Evolutionary conservation across 148 eudicot species (phyloP), one percentile per base, ranked within the genome.

Genomic region (Arbutus unedo): DNA sequence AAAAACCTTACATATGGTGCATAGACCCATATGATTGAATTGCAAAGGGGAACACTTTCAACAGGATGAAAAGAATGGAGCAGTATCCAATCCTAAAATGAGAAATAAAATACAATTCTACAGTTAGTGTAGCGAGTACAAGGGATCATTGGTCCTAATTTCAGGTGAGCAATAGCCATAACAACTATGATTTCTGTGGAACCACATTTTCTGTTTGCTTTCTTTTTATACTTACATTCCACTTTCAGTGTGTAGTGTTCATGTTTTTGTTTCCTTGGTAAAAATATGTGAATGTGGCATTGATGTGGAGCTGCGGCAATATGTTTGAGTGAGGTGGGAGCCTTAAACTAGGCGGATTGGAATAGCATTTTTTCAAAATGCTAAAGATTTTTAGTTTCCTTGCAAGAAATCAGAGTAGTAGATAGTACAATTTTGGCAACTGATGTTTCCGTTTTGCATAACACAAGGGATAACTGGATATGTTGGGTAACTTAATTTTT

Each of bases 161-260:
- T 51, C 18, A 31, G 23, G 44, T 50, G 76, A 18, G 25, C 76
- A 18, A 7, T 47, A 18, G 51, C 13, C 45, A 8, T 47, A 5
- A 19, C 5, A 4, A 14, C n/a, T 25, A 51, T 6, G 43, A 31
- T 76, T 53, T 25, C 56, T 0, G 8, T 31, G 14, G 62, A 23
- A 53, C 79, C 45, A 76, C 7, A 51, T 23, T 76, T 50, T 76
- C 47, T 76, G 56, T 38, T 74, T n/a, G 41, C 78, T 49, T 49
- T 49, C 41, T 48, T 41, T 49, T n/a, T 59, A n/a, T 31, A 14
- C 10, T 49, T 49, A 11, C 41, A 49, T 21, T 74, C 9, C 41
- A 74, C 56, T 74, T 15, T 50, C 44, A 0, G 8, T 76, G 45
- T 3, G 21, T 44, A 51, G 25, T 2, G 10, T 15, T 51, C 79